phyloP scores from a whole-genome alignment of 345 rosid species.

The Corchorus olitorius region DNA sequence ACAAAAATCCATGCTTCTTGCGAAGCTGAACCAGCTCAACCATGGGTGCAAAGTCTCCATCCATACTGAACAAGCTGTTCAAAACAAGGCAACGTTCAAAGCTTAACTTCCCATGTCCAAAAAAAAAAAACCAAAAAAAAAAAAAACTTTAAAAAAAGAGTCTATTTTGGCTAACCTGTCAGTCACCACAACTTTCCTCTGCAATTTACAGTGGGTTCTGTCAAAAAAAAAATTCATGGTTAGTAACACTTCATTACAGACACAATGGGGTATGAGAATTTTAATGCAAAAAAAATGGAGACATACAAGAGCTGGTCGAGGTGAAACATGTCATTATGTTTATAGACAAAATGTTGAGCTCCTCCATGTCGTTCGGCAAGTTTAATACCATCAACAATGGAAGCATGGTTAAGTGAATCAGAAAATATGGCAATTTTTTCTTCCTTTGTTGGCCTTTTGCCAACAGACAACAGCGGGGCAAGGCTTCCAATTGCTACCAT shows the following conservation, averaged over 20 bases:
- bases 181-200: slow-evolving; percentile 84
- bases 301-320: slow-evolving; percentile 68
- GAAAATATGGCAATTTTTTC: slow-evolving; percentile 85
- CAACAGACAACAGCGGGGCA: slow-evolving; percentile 54
- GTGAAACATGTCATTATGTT: slow-evolving; percentile 85
- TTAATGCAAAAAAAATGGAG: slow-evolving; percentile 13
- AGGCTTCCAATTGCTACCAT: slow-evolving; percentile 86
- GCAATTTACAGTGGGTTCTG: slow-evolving; percentile 65
- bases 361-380: slow-evolving; percentile 68
- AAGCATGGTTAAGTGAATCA: slow-evolving; percentile 89
- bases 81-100: not conserved
- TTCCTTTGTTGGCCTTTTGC: slow-evolving; percentile 41
- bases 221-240: not conserved
- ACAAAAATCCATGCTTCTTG: slow-evolving; percentile 69
- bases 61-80: slow-evolving; percentile 92
- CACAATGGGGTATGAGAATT: not conserved
- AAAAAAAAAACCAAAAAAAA: too few relatives aligned
- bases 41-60: slow-evolving; percentile 97
- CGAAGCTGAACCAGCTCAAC: slow-evolving; percentile 70
- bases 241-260: slow-evolving; percentile 7
- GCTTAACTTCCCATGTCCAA: not conserved
- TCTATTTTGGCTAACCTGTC: slow-evolving; percentile 46
- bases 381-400: slow-evolving; percentile 89
- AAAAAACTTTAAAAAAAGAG: too few relatives aligned
- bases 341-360: slow-evolving; percentile 61